Base-by-base conservation (phyloP, 306 rosid genomes). In the Adenanthera pavonina region DNA sequence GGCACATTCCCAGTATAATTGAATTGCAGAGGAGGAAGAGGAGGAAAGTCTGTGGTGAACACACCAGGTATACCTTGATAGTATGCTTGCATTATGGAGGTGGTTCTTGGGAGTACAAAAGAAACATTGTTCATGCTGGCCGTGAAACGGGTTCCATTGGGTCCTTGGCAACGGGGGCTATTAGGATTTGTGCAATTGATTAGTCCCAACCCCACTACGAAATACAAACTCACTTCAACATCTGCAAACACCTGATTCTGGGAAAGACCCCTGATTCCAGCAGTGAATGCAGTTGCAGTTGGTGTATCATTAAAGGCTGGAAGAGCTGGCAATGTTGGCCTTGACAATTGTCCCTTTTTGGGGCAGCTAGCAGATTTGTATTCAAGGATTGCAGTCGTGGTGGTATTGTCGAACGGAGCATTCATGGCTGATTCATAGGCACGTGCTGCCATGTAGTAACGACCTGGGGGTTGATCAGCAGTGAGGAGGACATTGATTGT, bases 81-180 rank as follows among this genome's bases (percentile, higher is more conserved):
- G 19, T 69, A 69, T 15, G 74, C 56, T 25, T 69, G 74, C 74
- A 69, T 69, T 44, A 69, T 4, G 56, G 74, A 69, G 11, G 54
- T 44, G 17, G 89, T 68, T 74, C 49, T 76, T 35, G 95, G 92
- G 57, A 83, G 72, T 6, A 91, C 87, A 40, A 91, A 46, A 20
- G 74, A 69, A 69, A 69, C 52, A 25, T 69, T 69, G 56, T 69
- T 69, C 74, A 69, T 46, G 74, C 74, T 69, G 40, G 74, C 12
- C 0, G 56, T 6, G 56, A 69, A 69, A 11, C 74, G 56, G 1
- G 92, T 91, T 65, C 92, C 89, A 49, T 91, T 91, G 34, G 92
- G 95, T 46, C 91, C 92, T 84, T 91, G 92, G 79, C 95, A 91
- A 10, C 92, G 85, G 0, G 90, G 91, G 82, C 87, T 87, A 53